Evolutionary conservation across 306 rosid genomes (phyloP).

Genomic region (Oemleria cerasiformis): DNA sequence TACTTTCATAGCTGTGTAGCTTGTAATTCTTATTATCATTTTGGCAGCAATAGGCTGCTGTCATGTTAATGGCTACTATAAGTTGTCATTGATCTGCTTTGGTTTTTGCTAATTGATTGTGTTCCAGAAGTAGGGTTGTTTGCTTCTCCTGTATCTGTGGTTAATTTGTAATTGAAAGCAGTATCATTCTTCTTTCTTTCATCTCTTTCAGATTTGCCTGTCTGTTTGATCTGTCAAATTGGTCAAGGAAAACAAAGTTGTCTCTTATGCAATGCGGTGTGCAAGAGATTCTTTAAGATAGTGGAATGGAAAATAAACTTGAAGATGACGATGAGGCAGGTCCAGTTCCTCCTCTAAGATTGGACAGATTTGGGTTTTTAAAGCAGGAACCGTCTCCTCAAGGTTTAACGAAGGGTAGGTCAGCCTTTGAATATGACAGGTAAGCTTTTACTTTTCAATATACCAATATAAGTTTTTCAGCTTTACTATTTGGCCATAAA

Average conservation of each 20-base stretch:
- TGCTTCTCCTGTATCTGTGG: not conserved
- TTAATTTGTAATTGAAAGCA: not conserved
- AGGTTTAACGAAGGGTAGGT: constrained; percentile 44
- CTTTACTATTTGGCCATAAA: not conserved
- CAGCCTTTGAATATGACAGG: constrained; percentile 64
- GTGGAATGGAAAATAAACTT: constrained; percentile 76
- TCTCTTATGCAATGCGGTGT: constrained; percentile 22
- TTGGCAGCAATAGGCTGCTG: constrained; percentile 4
- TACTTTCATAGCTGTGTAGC: not conserved
- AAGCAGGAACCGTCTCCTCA: constrained; percentile 67
- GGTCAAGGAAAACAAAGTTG: constrained; percentile 22
- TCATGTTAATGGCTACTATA: constrained; percentile 8
- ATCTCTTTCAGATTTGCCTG: constrained; percentile 13
- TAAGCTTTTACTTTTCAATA: constrained; percentile 26
- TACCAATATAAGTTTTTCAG: not conserved
- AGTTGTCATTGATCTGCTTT: not conserved
- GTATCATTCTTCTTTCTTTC: not conserved
- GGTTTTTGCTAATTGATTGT: not conserved
- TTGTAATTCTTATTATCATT: not conserved
- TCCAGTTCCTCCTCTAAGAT: constrained; percentile 61
- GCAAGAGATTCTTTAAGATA: constrained; percentile 24
- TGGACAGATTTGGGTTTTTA: constrained; percentile 91
- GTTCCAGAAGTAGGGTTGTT: not conserved
- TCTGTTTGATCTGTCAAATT: not conserved
- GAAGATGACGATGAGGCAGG: constrained; percentile 61